Evolutionary conservation across 2,329 filamentous ascomycete species (phyloP).

Genomic region (Spiromastix sp.): DNA sequence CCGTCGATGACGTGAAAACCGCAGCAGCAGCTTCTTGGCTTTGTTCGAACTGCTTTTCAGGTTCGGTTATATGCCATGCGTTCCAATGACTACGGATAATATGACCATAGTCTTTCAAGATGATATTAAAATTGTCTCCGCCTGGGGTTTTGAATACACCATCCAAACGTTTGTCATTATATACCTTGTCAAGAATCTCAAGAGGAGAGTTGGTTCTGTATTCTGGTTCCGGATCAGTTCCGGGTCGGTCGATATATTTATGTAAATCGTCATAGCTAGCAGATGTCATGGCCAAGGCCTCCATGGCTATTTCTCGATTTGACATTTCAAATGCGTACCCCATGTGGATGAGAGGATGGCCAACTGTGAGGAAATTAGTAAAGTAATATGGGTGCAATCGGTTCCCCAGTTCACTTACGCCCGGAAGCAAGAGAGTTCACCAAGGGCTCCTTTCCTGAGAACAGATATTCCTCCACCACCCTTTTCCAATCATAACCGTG

Average conservation of each 20-base stretch:
- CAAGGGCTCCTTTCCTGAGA: conserved; percentile 57
- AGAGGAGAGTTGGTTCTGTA: conserved; percentile 53
- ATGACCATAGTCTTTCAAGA: conserved; percentile 60
- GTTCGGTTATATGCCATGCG: conserved; percentile 62
- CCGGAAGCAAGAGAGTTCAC: conserved; percentile 71
- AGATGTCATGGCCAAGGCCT: conserved; percentile 63
- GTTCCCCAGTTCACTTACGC: conserved; percentile 49
- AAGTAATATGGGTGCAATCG: not conserved
- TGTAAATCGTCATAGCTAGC: conserved; percentile 49
- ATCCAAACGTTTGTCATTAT: conserved; percentile 59
- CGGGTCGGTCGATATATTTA: conserved; percentile 58
- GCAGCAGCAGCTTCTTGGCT: conserved; percentile 49
- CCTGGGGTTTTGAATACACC: conserved; percentile 51
- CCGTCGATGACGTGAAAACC: conserved; percentile 27
- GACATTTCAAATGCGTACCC: conserved; percentile 88
- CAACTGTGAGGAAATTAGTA: conserved; percentile 57
- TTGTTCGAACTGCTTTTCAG: conserved; percentile 62
- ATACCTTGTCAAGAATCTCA: conserved; percentile 61
- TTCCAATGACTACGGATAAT: conserved; percentile 83
- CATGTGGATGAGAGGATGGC: conserved; percentile 85
- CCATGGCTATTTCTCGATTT: conserved; percentile 76
- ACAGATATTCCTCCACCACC: conserved; percentile 66
- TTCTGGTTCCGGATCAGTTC: conserved; percentile 53
- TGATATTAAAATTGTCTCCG: conserved; percentile 51
- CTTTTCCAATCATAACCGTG: conserved; percentile 76